Percentiles rank a stretch among this genome's conserved stretches.
Conservation (phyloP, 768 basidiomycete species). For the Hygrophorus pudorinus region DNA sequence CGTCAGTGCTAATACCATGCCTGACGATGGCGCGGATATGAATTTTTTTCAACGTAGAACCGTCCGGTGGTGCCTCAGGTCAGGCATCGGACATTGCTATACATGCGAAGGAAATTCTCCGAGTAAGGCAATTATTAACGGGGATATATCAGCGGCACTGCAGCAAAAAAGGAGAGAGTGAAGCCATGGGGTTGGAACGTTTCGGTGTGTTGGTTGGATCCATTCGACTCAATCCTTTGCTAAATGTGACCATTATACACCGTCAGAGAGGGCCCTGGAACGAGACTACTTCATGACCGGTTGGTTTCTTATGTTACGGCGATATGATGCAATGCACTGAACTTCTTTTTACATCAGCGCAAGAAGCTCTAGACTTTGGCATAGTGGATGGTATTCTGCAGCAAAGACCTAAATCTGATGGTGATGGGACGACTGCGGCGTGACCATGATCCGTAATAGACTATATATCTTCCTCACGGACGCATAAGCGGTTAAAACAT, state of each 20-base stretch:
- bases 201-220: slow-evolving; percentile 50
- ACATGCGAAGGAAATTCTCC: slow-evolving; percentile 91
- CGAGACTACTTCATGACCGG: slow-evolving; percentile 96
- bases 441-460: neutral
- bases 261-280: slow-evolving; percentile 76
- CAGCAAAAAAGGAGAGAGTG: slow-evolving; percentile 50
- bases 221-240: slow-evolving; percentile 10
- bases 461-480: too few species aligned
- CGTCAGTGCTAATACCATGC: slow-evolving; percentile 37
- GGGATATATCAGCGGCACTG: slow-evolving; percentile 88
- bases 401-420: slow-evolving; percentile 53
- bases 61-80: slow-evolving; percentile 91
- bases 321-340: slow-evolving; percentile 6
- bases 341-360: slow-evolving; percentile 36
- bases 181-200: slow-evolving; percentile 54
- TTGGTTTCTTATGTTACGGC: slow-evolving; percentile 21
- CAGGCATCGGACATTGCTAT: slow-evolving; percentile 98
- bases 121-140: slow-evolving; percentile 76
- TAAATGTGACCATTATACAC: slow-evolving; percentile 13
- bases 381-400: slow-evolving; percentile 90
- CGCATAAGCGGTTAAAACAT: neutral
- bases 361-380: slow-evolving; percentile 84
- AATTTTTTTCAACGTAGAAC: slow-evolving; percentile 45
- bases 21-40: neutral
- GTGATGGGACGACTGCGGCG: slow-evolving; percentile 5